These are phyloP conservation scores for Phycomyces blakesleeanus DNA, from an alignment of 192 early-diverging fungal species.

Conservation along the genomic window DNA sequence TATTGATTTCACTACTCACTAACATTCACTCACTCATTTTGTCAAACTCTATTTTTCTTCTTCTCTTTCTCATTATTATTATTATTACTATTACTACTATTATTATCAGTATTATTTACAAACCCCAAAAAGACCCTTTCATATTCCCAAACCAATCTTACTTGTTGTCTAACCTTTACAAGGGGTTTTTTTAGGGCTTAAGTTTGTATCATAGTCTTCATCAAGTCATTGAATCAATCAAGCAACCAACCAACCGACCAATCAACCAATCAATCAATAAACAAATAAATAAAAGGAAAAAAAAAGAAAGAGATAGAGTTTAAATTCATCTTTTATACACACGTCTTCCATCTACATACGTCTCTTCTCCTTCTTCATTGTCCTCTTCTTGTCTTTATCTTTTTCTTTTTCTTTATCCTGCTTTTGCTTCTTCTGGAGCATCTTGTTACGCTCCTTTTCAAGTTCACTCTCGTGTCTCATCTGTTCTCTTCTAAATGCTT, in stretches of 20 bases:
- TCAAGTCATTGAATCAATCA: too few species aligned
- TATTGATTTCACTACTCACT: too few species aligned
- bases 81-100: not conserved
- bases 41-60: not conserved
- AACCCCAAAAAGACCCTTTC: too few species aligned
- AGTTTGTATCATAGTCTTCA: too few species aligned
- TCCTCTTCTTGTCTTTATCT: constrained; percentile 40
- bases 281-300: too few species aligned
- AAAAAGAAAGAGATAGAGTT: too few species aligned
- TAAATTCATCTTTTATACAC: not conserved
- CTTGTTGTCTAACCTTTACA: too few species aligned
- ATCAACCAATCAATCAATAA: too few species aligned
- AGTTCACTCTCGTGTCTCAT: constrained; percentile 46
- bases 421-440: constrained; percentile 49
- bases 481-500: constrained; percentile 42
- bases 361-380: constrained; percentile 50
- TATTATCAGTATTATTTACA: not conserved
- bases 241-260: too few species aligned
- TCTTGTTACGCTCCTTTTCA: constrained; percentile 53
- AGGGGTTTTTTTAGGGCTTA: too few species aligned
- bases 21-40: too few species aligned
- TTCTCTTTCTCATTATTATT: not conserved
- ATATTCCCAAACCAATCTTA: too few species aligned
- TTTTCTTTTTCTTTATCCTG: constrained; percentile 39
- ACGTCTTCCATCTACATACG: constrained; percentile 36